Conservation (phyloP, 257 asterid genomes). For the Rehmannia glutinosa region DNA sequence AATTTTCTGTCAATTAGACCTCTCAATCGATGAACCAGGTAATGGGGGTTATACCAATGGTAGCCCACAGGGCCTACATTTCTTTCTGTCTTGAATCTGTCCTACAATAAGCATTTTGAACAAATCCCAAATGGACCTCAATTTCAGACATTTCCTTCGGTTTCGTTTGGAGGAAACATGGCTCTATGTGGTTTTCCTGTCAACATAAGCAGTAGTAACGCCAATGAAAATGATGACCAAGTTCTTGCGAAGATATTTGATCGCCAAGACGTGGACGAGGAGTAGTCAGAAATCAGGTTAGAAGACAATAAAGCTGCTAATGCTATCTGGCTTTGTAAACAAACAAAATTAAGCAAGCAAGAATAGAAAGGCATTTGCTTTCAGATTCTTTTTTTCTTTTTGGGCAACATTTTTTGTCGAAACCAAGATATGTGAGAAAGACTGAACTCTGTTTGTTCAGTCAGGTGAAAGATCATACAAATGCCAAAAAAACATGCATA, state of each 20-base stretch:
- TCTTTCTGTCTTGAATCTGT: conserved; percentile 34
- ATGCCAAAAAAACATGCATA: no score
- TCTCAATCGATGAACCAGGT: conserved; percentile 34
- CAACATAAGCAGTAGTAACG: background rate
- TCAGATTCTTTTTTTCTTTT: no score
- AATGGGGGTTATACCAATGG: conserved; percentile 29
- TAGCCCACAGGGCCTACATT: conserved; percentile 26
- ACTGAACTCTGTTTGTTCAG: no score
- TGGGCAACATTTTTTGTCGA: no score
- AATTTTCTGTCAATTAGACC: conserved; percentile 21
- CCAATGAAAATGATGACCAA: background rate
- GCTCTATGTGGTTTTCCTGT: conserved; percentile 16
- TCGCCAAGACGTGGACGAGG: no score
- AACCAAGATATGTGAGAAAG: no score
- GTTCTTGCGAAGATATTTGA: background rate
- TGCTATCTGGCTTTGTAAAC: no score
- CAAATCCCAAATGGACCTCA: conserved; percentile 35
- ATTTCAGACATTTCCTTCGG: conserved; percentile 22
- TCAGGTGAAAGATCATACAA: no score
- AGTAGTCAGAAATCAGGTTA: no score
- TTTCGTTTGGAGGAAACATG: conserved; percentile 22
- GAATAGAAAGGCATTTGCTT: no score
- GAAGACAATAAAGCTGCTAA: no score
- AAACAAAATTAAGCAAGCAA: no score
- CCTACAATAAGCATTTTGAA: conserved; percentile 30